Base-by-base conservation (phyloP, 2,329 filamentous ascomycete species). In the Lachnellula cervina region DNA sequence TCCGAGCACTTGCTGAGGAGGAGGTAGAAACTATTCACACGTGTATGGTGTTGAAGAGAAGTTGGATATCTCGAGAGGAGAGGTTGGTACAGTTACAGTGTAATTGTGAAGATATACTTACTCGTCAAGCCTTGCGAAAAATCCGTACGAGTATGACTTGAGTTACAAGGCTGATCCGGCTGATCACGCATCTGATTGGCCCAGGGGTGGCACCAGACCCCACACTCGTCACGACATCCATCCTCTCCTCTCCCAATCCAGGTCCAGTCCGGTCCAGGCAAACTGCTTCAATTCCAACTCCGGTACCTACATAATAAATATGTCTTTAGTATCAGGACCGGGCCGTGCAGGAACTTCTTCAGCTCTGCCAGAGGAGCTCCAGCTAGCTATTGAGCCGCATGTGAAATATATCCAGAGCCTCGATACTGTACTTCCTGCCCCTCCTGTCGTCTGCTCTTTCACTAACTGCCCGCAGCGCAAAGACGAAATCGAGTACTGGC, bases 401-500 rank as follows among this genome's bases (percentile, higher is more conserved):
- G 90, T 97, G 66, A 84, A 85, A 70, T 99, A 97, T 72, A 90
- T 99, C 64, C 90, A 96, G 74, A 90, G 88, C 68, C 80, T 99
- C 64, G 91, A 99, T 73, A 91, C 87, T 63, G 85, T 88, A 78
- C 74, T 82, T 79, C 56, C 62, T 59, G 59, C 49, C 49, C 55
- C 58, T 55, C 52, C 59, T 54, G 62, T 59, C 59, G 61, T 55
- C 40, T 49, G 57, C 57, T 51, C 55, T 59, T 59, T 56, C 44
- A 51, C 56, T 62, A 68, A 77, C 69, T 60, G 68, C 65, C 60
- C 67, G 65, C 74, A 88, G 84, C 87, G 88, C 70, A 91, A 89
- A 76, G 91, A 97, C 78, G 90, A 97, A 74, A 86, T 96, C 66
- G 91, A 97, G 72, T 99, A 97, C 77, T 97, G 93, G 88, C 80